Evolutionary conservation across 148 eudicot species (phyloP).

Genomic region (Rhododendron ovatum): DNA sequence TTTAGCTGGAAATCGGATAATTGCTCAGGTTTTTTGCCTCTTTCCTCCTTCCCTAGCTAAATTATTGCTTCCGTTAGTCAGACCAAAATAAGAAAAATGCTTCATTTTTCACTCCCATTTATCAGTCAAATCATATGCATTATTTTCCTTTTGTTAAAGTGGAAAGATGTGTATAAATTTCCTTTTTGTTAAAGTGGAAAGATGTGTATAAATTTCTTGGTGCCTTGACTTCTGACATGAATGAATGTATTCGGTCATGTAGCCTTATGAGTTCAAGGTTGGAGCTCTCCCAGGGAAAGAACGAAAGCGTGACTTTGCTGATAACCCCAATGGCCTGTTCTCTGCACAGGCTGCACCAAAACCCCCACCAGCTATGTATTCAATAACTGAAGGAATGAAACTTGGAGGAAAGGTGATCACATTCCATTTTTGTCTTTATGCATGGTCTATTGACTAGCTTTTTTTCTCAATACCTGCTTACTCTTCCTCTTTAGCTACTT

Average conservation of each 20-base stretch:
- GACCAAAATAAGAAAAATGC: background rate
- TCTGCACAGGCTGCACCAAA: slow-evolving; percentile 99
- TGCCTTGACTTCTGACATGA: slow-evolving; percentile 7
- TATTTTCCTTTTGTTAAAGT: no score
- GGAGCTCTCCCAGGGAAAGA: slow-evolving; percentile 94
- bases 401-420: slow-evolving; percentile 82
- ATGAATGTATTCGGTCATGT: slow-evolving; percentile 15
- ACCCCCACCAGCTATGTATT: slow-evolving; percentile 94
- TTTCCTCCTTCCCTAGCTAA: background rate
- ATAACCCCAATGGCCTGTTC: slow-evolving; percentile 89
- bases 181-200: background rate
- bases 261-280: slow-evolving; percentile 94
- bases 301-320: slow-evolving; percentile 89
- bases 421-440: background rate
- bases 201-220: background rate
- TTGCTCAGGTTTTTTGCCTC: slow-evolving; percentile 69
- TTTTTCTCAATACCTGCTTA: background rate
- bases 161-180: no score
- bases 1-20: slow-evolving; percentile 90
- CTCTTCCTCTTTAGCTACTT: background rate
- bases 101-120: background rate
- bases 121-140: background rate
- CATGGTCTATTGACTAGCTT: background rate
- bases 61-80: background rate
- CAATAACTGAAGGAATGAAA: slow-evolving; percentile 84